Conservation (phyloP, 2,329 filamentous ascomycete genomes). For the Teratosphaeria zuluensis region DNA sequence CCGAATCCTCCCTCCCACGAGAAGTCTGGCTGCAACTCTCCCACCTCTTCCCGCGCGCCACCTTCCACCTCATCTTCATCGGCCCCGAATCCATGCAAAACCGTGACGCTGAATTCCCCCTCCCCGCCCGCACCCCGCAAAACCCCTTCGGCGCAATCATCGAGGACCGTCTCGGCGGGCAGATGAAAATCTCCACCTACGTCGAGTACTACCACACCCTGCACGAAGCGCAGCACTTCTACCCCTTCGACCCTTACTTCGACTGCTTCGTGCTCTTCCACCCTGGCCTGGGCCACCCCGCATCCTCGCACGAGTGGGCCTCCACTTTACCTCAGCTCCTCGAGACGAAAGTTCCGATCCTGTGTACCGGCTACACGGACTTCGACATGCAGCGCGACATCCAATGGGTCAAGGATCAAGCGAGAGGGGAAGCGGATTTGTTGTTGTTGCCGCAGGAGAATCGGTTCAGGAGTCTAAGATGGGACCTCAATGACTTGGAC, state of each 20-base stretch:
- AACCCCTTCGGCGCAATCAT: constrained; percentile 94
- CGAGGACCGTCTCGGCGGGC: constrained; percentile 78
- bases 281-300: constrained; percentile 88
- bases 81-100: constrained; percentile 94
- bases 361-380: constrained; percentile 93
- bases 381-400: constrained; percentile 91
- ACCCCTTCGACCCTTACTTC: constrained; percentile 95
- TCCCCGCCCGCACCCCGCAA: constrained; percentile 70
- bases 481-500: constrained; percentile 94
- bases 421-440: constrained; percentile 82
- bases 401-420: constrained; percentile 77
- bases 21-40: constrained; percentile 89
- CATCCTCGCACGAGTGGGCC: constrained; percentile 87
- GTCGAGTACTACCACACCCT: constrained; percentile 98
- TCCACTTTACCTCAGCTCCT: constrained; percentile 81
- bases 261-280: constrained; percentile 97
- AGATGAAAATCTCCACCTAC: constrained; percentile 94
- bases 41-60: constrained; percentile 88
- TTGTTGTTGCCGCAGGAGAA: constrained; percentile 91
- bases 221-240: constrained; percentile 81
- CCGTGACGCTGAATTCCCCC: constrained; percentile 82
- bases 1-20: constrained; percentile 91
- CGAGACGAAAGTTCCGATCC: constrained; percentile 89
- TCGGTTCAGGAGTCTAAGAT: constrained; percentile 80
- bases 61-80: constrained; percentile 86